These are phyloP conservation scores for Rosellinia necatrix DNA, from an alignment of 2,329 filamentous ascomycete genomes.

Conservation along the genomic window DNA sequence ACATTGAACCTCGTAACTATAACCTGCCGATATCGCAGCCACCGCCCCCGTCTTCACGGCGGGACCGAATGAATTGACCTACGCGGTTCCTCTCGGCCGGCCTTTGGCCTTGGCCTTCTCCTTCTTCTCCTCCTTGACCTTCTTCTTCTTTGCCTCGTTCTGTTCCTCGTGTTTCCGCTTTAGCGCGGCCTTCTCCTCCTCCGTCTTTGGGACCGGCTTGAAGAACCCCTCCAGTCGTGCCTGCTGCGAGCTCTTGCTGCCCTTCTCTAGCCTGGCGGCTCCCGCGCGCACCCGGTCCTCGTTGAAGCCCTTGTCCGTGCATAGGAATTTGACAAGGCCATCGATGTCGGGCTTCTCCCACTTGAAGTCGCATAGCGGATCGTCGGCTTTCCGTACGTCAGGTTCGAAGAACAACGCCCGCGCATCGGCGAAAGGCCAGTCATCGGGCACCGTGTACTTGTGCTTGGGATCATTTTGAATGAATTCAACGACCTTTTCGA, in stretches of 20 bases:
- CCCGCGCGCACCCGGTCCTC: constrained; percentile 88
- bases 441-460: constrained; percentile 87
- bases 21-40: neutral
- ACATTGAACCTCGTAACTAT: no score
- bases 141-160: constrained; percentile 91
- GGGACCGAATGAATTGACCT: neutral
- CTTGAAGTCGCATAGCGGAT: constrained; percentile 92
- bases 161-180: constrained; percentile 96
- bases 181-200: constrained; percentile 78
- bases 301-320: constrained; percentile 93
- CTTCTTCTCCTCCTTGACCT: constrained; percentile 91
- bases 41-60: neutral
- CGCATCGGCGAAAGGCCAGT: constrained; percentile 94
- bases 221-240: constrained; percentile 94
- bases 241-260: constrained; percentile 88
- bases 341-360: constrained; percentile 95
- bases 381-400: constrained; percentile 81
- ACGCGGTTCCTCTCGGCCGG: constrained; percentile 70
- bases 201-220: constrained; percentile 87
- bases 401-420: constrained; percentile 90
- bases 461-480: constrained; percentile 77
- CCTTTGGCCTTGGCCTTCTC: constrained; percentile 90
- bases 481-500: constrained; percentile 84
- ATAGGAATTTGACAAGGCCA: constrained; percentile 85
- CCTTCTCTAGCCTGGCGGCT: constrained; percentile 82